Base-by-base conservation (phyloP, 345 rosid genomes). In the Leavenworthia alabamica region DNA sequence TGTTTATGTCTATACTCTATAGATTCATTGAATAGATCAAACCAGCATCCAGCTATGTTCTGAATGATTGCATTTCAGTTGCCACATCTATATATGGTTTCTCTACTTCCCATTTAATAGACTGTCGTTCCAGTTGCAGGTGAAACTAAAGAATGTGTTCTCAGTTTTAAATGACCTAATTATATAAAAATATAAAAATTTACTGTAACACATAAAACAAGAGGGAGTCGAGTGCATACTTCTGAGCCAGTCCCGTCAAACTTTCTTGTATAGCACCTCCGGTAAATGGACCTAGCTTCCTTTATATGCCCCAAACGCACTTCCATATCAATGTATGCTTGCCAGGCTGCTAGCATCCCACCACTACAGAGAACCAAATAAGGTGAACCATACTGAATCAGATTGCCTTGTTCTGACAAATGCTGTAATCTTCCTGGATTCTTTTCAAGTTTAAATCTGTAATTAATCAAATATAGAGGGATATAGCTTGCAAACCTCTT, bases 301-400 rank as follows among this genome's bases (percentile, higher is more conserved):
- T 44, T 75, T 63, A 77, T 73, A 66, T 89, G 70, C 60, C 82
- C 91, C 50, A 75, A 67, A 60, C 75, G 84, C 70, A 78, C 74
- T 80, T 93, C 99, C 99, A 86, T 89, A 22, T 83, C 75, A 45
- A 89, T 79, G 60, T 83, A 89, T 65, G 89, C 84, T 70, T 73
- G 77, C 97, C 97, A 93, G 27, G 86, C 96, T 79, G 85, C 89
- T 68, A 85, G 73, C 88, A 85, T 79, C 50, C 94, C 74, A 58
- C 95, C 95, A 66, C 97, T 89, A 84, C 52, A 68, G 40, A 70
- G 41, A 57, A 44, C 33, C 6, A 56, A 35, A 35, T 26, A 50
- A 33, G 22, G 56, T 46, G 28, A 71, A 64, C 24, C 39, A 39
- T 7, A 57, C 14, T 57, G 22, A 60, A 64, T 7, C 46, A 48